Evolutionary conservation across 768 basidiomycete species (phyloP), one percentile per base, ranked within the genome.

Genomic region (Termitomyces eurrhizus): DNA sequence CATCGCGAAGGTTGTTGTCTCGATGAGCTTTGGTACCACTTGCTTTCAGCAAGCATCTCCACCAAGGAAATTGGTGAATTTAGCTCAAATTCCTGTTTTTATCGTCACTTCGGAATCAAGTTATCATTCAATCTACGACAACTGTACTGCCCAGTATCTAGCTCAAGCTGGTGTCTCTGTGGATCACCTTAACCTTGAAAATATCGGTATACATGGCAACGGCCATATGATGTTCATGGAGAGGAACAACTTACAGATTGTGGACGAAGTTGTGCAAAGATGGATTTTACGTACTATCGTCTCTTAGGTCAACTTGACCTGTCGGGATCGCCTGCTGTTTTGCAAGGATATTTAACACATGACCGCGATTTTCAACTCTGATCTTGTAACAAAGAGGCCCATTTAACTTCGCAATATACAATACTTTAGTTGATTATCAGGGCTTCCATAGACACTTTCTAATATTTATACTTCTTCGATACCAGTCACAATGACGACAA

Each of bases 191-290:
- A 69, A 69, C 16, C 65, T 84, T 18, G 69, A 67, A n/a, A 72
- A 74, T 35, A 62, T 79, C 1, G 82, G 82, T 8, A 78, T 84
- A 26, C 74, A 69, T 55, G 82, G 82, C 46, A 84, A 84, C 63
- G 82, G 79, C 1, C 82, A 84, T 68, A 77, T 84, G 77, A 77
- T 84, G 71, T 82, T 83, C 62, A 80, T 84, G 78, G 82, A 84
- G 58, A 76, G 73, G 59, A 83, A 84, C 64, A 75, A 69, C 11
- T 58, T 77, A 41, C 72, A 75, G 51, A 80, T 84, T 41, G 80
- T 69, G 13, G 75, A 72, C 6, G 45, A 69, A 35, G 77, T 82
- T 37, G 52, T 53, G 24, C 36, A 53, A 26, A 39, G 9, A 41
- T 53, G 52, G 52, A 53, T 53, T 53, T 37, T 7, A 26, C 52